phyloP scores from a whole-genome alignment of 495 filamentous ascomycete species.

The Penicillium antarcticum region DNA sequence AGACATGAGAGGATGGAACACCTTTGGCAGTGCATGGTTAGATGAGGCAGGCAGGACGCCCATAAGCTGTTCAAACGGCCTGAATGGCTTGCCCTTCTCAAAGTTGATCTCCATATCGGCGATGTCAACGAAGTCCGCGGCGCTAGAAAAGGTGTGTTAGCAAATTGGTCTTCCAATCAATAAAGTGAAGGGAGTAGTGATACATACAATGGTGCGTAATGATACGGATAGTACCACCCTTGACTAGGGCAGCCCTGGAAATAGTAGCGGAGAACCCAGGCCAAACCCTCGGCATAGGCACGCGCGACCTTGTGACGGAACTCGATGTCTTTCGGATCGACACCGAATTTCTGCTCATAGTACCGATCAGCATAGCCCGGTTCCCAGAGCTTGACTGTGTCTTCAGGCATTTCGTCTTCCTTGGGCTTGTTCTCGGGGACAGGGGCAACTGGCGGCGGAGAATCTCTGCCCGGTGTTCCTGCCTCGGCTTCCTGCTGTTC shows the following conservation, averaged over 20 bases:
- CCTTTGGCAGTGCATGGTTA: conserved; percentile 81
- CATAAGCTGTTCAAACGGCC: conserved; percentile 97
- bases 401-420: conserved; percentile 61
- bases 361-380: conserved; percentile 92
- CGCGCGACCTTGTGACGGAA: conserved; percentile 92
- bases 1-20: conserved; percentile 87
- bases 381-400: conserved; percentile 92
- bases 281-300: conserved; percentile 92
- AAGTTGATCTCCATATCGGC: conserved; percentile 76
- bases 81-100: conserved; percentile 81
- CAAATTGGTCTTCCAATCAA: not conserved
- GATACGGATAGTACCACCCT: conserved; percentile 98
- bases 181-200: not conserved
- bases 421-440: conserved; percentile 34
- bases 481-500: conserved; percentile 57
- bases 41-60: conserved; percentile 92
- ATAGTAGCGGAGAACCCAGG: conserved; percentile 97
- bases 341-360: conserved; percentile 96
- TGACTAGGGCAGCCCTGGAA: conserved; percentile 97
- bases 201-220: conserved; percentile 70
- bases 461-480: conserved; percentile 56
- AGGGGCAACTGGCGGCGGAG: conserved; percentile 38
- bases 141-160: conserved; percentile 23
- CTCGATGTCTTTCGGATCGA: conserved; percentile 72
- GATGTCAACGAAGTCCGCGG: conserved; percentile 88